Evolutionary conservation across 441 rosid species (phyloP).

Genomic region (Breynia disticha): DNA sequence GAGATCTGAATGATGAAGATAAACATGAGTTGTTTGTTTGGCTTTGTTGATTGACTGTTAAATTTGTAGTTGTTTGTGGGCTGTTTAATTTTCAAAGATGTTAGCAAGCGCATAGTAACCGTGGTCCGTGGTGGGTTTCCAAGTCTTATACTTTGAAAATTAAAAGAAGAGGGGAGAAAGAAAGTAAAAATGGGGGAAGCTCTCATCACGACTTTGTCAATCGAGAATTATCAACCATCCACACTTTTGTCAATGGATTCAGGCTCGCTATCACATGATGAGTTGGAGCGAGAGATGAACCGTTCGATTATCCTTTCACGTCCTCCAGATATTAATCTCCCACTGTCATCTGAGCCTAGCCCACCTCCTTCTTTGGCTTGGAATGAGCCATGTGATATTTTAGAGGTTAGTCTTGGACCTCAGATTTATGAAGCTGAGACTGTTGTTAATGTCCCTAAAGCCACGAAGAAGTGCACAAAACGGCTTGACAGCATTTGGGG

Average conservation of each 20-base stretch:
- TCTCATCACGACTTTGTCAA: conserved; percentile 49
- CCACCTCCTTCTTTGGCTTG: conserved; percentile 58
- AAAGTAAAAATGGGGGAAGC: conserved; percentile 51
- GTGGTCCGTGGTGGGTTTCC: conserved; percentile 16
- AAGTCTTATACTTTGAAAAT: conserved; percentile 5
- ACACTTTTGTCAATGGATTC: conserved; percentile 86
- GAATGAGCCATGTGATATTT: conserved; percentile 61
- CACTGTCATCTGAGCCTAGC: conserved; percentile 58
- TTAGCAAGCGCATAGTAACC: conserved; percentile 11
- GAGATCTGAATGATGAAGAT: conserved; percentile 51
- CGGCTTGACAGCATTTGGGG: conserved; percentile 90
- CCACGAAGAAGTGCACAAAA: conserved; percentile 54
- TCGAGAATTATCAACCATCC: conserved; percentile 80
- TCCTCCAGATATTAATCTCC: conserved; percentile 85
- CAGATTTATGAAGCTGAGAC: conserved; percentile 64
- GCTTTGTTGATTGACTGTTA: conserved; percentile 67
- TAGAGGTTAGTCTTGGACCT: conserved; percentile 65
- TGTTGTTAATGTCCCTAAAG: conserved; percentile 49
- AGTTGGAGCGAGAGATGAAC: conserved; percentile 60
- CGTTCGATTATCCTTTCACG: conserved; percentile 42
- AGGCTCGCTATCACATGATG: conserved; percentile 58
- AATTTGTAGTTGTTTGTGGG: conserved; percentile 15
- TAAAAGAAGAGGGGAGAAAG: conserved; percentile 7
- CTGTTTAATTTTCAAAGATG: conserved; percentile 9
- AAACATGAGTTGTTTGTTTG: conserved; percentile 51